phyloP scores from a whole-genome alignment of 768 basidiomycete species.

The Psilocybe subaeruginosa region DNA sequence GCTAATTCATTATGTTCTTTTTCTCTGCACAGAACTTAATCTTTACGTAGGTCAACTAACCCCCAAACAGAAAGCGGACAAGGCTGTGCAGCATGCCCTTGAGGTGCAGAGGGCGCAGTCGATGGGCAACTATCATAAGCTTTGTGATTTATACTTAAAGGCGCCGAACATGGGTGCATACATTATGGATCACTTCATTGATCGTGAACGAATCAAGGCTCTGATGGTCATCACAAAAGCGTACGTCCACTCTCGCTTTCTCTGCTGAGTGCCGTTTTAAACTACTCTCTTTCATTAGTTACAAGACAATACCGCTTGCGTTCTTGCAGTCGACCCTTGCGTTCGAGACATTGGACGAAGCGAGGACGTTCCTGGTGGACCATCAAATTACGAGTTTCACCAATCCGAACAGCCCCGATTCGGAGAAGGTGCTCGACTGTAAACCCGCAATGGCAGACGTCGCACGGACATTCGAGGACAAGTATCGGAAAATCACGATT shows the following conservation, averaged over 20 bases:
- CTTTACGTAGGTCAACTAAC: slow-evolving; percentile 98
- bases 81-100: slow-evolving; percentile 87
- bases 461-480: slow-evolving; percentile 70
- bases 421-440: slow-evolving; percentile 73
- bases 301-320: slow-evolving; percentile 73
- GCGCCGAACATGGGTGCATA: slow-evolving; percentile 98
- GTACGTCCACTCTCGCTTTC: slow-evolving; percentile 50
- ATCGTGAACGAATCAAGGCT: slow-evolving; percentile 85
- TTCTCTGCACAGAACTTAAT: slow-evolving; percentile 77
- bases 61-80: slow-evolving; percentile 80
- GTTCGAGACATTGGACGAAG: slow-evolving; percentile 69
- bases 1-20: background rate
- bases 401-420: slow-evolving; percentile 64
- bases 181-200: slow-evolving; percentile 99
- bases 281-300: slow-evolving; percentile 50
- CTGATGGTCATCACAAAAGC: slow-evolving; percentile 91
- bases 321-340: slow-evolving; percentile 84
- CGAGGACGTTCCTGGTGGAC: slow-evolving; percentile 69
- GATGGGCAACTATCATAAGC: slow-evolving; percentile 91
- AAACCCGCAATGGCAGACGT: slow-evolving; percentile 61
- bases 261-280: slow-evolving; percentile 2
- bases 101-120: slow-evolving; percentile 86
- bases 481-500: slow-evolving; percentile 86
- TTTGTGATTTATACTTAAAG: slow-evolving; percentile 82
- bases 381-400: slow-evolving; percentile 63